Percentiles rank a stretch among this genome's conserved stretches.
Evolutionary conservation across 2,329 filamentous ascomycete species (phyloP).

Genomic region (Paraconiothyrium brasiliense): DNA sequence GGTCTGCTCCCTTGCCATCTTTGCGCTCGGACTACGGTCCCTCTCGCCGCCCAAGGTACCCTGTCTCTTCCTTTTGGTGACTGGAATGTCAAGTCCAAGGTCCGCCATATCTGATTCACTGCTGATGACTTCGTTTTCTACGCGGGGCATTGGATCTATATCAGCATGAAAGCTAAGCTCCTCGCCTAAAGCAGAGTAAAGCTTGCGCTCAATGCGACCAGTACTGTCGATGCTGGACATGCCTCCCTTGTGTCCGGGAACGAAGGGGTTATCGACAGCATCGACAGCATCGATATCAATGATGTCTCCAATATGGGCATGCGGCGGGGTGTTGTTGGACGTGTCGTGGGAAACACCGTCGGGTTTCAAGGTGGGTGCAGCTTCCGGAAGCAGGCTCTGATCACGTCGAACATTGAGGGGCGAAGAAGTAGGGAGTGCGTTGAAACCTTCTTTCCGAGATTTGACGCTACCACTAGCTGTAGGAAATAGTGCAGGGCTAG

Average conservation of each 20-base stretch:
- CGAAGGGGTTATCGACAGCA: conserved; percentile 29
- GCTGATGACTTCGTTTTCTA: conserved; percentile 25
- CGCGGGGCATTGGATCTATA: conserved; percentile 21
- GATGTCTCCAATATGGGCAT: conserved; percentile 26
- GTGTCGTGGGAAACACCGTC: conserved; percentile 11
- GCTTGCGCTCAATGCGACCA: conserved; percentile 35
- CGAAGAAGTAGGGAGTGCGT: conserved; percentile 13
- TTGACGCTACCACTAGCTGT: conserved; percentile 26
- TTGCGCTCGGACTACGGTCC: conserved; percentile 31
- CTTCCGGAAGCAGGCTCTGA: conserved; percentile 24
- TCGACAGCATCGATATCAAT: conserved; percentile 37
- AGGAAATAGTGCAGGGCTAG: conserved; percentile 29
- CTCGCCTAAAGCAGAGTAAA: conserved; percentile 44
- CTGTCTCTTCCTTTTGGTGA: conserved; percentile 41
- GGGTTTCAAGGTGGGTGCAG: conserved; percentile 4
- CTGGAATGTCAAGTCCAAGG: conserved; percentile 29
- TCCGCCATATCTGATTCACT: conserved; percentile 17
- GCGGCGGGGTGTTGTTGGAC: conserved; percentile 6
- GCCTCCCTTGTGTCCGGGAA: conserved; percentile 34
- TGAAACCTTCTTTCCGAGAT: conserved; percentile 37
- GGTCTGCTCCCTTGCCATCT: conserved; percentile 34
- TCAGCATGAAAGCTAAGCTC: conserved; percentile 37
- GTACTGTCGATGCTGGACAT: conserved; percentile 44
- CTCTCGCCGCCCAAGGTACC: conserved; percentile 32
- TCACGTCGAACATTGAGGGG: conserved; percentile 27